Base-by-base conservation (phyloP, 768 basidiomycete species). In the Astraeus odoratus region DNA sequence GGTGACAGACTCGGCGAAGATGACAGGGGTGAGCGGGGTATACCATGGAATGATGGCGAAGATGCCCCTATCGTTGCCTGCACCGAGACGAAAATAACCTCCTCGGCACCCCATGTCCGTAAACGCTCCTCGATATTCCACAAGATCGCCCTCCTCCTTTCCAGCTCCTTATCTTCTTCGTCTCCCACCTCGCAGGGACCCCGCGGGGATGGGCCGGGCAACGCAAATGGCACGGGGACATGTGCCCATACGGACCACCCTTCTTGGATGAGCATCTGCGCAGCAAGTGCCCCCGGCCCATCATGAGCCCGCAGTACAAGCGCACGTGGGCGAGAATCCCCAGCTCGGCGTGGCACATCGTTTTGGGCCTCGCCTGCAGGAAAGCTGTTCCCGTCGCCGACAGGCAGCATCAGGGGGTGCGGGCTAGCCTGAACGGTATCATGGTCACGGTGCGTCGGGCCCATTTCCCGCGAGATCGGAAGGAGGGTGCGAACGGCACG, bases 211-310 rank as follows among this genome's bases (percentile, higher is more conserved):
- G 41, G 51, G 22, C 49, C 69, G 49, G 57, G 58, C 15, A 56
- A 52, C 65, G 44, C 60, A 49, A 54, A 73, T 43, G 51, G 63
- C 40, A 51, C 62, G 5, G 67, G 72, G 6, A 80, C 70, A 47
- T 93, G 87, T 4, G 85, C 87, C 46, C 77, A 83, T 8, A 95
- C 81, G 16, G 76, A 70, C 71, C 86, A 87, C 2, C 86, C 86
- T 7, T 74, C 69, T 13, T 67, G 63, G 3, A 76, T 75, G 35
- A 96, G 74, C 73, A 90, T 82, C 59, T 91, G 87, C 13, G 79
- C 78, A 3, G 82, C 82, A 55, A 94, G 67, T 8, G 83, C 86
- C 4, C 89, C 88, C 1, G 75, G 65, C 1, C 86, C 86, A 47
- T 83, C 82, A 50, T 89, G 86, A 0, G 81, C 82, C 41, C 79